A percentile compares a stretch with the other conserved stretches of the same genome.
Conservation (phyloP, 2,329 filamentous ascomycete species). For the Penicillium sp. region DNA sequence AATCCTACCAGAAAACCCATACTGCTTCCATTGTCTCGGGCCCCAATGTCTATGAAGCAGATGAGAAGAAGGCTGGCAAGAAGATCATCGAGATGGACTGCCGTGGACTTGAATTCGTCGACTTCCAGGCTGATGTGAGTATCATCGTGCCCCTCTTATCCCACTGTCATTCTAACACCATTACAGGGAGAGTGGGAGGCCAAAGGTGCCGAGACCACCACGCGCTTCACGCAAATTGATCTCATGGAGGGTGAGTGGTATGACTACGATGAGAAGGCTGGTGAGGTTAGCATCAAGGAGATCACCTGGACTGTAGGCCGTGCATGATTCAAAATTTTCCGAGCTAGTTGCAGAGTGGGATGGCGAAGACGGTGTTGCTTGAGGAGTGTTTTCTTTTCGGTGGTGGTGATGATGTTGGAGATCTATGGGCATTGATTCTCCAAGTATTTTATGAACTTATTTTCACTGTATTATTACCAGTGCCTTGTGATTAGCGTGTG, state of each 20-base stretch:
- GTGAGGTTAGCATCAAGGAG: conserved; percentile 87
- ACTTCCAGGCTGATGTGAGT: conserved; percentile 84
- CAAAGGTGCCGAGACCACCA: conserved; percentile 74
- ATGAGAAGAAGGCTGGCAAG: conserved; percentile 62
- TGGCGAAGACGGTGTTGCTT: not conserved
- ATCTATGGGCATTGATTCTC: not conserved
- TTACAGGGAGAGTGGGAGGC: conserved; percentile 83
- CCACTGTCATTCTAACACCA: conserved; percentile 4
- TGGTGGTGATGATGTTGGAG: not conserved
- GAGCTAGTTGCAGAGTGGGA: not conserved
- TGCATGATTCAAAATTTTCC: conserved; percentile 50
- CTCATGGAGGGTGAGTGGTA: conserved; percentile 92
- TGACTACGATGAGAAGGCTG: conserved; percentile 93
- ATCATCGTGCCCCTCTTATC: not conserved
- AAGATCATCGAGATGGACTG: conserved; percentile 92
- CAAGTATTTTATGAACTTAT: not conserved
- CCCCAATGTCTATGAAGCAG: conserved; percentile 64
- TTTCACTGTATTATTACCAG: not conserved
- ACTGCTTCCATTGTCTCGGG: conserved; percentile 78
- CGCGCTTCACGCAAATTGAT: conserved; percentile 80
- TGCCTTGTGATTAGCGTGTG: not conserved
- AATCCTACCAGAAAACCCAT: conserved; percentile 37
- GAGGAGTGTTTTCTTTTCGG: not conserved
- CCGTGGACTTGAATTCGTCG: conserved; percentile 84
- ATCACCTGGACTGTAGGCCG: conserved; percentile 82